A percentile compares a stretch with the other conserved stretches of the same genome.
Conservation (phyloP, 1,139 yeast genomes). For the Blastobotrys elegans region DNA sequence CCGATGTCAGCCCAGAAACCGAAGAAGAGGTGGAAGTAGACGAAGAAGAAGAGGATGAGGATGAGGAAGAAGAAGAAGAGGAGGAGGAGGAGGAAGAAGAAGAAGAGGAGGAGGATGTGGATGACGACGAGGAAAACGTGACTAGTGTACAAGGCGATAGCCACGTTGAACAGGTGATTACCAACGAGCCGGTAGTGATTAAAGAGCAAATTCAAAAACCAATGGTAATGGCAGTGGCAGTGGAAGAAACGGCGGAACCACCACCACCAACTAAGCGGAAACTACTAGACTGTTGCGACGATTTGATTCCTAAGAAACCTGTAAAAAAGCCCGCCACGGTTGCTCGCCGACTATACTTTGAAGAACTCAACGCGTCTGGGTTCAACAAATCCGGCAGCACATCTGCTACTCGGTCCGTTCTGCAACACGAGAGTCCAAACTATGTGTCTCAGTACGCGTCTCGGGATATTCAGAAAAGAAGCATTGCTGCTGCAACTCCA, state of each 20-base stretch:
- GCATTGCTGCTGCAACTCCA: conserved; percentile 20
- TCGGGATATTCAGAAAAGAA: conserved; percentile 52
- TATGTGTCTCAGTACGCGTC: conserved; percentile 43
- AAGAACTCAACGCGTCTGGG: conserved; percentile 78
- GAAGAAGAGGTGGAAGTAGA: conserved; percentile 6
- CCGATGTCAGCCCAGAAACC: not conserved
- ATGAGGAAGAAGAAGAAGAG: not conserved
- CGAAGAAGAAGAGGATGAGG: conserved; percentile 7
- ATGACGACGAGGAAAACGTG: not conserved
- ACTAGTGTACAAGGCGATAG: not conserved
- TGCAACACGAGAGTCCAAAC: conserved; percentile 31
- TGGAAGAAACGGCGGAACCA: not conserved
- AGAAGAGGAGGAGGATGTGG: not conserved
- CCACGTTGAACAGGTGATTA: not conserved
- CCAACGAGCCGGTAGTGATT: not conserved
- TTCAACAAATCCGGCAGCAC: conserved; percentile 58
- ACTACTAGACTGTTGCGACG: not conserved
- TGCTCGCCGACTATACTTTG: conserved; percentile 28
- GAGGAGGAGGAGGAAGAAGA: not conserved
- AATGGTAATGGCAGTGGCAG: not conserved
- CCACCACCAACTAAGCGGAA: not conserved
- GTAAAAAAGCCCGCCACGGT: not conserved
- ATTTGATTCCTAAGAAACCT: not conserved
- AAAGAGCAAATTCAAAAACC: not conserved
- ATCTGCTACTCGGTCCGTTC: conserved; percentile 36